Evolutionary conservation across 805 yeast species (phyloP), one percentile per base, ranked within the genome.

Genomic region (Tetrapisispora fleetii): DNA sequence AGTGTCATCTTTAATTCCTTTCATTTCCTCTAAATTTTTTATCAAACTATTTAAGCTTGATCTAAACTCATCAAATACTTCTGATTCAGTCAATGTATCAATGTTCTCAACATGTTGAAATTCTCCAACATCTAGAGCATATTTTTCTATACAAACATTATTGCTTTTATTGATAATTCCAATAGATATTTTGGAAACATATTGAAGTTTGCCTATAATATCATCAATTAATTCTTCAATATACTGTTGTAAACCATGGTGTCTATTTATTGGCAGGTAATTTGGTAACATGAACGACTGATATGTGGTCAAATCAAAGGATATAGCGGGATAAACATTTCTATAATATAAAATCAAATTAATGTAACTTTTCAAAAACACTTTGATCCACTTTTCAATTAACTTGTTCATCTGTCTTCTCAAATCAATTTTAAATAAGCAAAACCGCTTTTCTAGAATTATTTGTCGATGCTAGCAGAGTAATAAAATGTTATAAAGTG

Each of bases 171-270:
- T 54, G 13, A 58, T 42, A 11, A 64, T 52, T 22, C 63, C 58
- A 4, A 64, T 41, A 19, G 54, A 52, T 16, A 64, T 17, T 16
- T 57, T 52, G 44, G 58, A 55, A 1, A 60, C 43, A 41, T 62
- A 59, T 2, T 48, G 35, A 10, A 64, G 32, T 47, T 63, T 64
- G 10, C 46, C 37, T 8, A 65, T 16, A 6, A 64, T 17, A 47
- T 67, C 65, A 2, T 46, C 43, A 1, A 67, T 55, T 16, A 71
- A 54, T 17, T 62, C 64, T 38, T 64, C 68, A 7, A 74, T 55
- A 50, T 74, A 74, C 4, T 55, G 48, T 21, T 62, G 63, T n/a
- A 75, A 68, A 1, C 55, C 67, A 0, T 79, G 79, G 53, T 77
- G 78, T 50, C 81, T 62, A 45, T 67, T 70, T 36, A 69, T 65